Percentiles rank a stretch among this genome's conserved stretches.
Conservation (phyloP, 1,139 yeast species). For the Suhomyces kunorum region DNA sequence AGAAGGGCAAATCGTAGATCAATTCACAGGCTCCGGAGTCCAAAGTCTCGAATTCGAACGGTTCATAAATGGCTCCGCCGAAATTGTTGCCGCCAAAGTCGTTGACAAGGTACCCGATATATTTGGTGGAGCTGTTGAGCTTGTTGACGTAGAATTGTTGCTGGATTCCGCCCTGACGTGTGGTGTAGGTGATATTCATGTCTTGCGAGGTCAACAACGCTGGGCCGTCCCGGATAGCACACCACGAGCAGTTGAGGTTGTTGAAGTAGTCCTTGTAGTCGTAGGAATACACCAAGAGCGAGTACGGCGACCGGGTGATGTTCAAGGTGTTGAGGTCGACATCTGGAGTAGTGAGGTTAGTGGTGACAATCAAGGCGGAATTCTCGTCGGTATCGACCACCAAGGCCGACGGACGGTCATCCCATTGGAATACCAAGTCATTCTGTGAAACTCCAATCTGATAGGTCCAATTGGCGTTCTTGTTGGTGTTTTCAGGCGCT, state of each 20-base stretch:
- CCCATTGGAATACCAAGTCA: slow-evolving; percentile 72
- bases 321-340: slow-evolving; percentile 25
- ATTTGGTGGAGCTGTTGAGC: slow-evolving; percentile 60
- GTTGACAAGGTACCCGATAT: slow-evolving; percentile 65
- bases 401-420: slow-evolving; percentile 55
- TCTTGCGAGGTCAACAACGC: slow-evolving; percentile 29
- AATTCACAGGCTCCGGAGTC: slow-evolving; percentile 63
- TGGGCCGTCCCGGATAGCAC: slow-evolving; percentile 64
- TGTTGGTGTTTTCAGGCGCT: slow-evolving; percentile 45
- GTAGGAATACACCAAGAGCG: slow-evolving; percentile 49
- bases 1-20: slow-evolving; percentile 72
- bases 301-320: slow-evolving; percentile 39
- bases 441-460: slow-evolving; percentile 70
- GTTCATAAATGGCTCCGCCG: slow-evolving; percentile 70
- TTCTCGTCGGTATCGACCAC: slow-evolving; percentile 74
- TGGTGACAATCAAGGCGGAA: slow-evolving; percentile 69
- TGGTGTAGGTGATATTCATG: slow-evolving; percentile 44
- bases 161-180: slow-evolving; percentile 50
- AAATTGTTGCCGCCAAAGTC: slow-evolving; percentile 43
- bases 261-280: slow-evolving; percentile 40
- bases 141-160: slow-evolving; percentile 66
- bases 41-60: slow-evolving; percentile 64
- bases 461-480: slow-evolving; percentile 53
- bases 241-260: slow-evolving; percentile 61
- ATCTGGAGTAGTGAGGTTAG: slow-evolving; percentile 45